Conservation (phyloP, 345 rosid genomes). For the Hibiscus trionum region DNA sequence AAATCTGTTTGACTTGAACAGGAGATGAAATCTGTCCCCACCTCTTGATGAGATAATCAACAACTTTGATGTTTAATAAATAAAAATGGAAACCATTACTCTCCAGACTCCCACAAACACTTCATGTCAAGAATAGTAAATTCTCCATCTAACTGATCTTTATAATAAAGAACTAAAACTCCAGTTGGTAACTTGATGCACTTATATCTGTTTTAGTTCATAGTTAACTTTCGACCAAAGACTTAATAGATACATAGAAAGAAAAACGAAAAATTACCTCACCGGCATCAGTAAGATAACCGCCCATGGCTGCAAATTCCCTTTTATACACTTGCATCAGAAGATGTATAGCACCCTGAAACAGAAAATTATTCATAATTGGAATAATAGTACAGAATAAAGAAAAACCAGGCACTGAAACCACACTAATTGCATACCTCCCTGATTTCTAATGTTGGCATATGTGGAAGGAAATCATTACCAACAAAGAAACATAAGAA, state of each 20-base stretch:
- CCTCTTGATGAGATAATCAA: not conserved
- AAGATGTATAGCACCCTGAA: slow-evolving; percentile 93
- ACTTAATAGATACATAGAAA: not conserved
- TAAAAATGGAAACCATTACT: not conserved
- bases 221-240: not conserved
- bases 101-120: not conserved
- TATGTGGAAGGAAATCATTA: slow-evolving; percentile 96
- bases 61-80: not conserved
- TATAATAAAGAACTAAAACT: not conserved
- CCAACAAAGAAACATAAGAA: slow-evolving; percentile 98
- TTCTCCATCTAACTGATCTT: not conserved
- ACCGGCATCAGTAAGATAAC: slow-evolving; percentile 97
- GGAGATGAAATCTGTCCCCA: not conserved
- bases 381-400: slow-evolving; percentile 8
- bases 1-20: not conserved
- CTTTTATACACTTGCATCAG: slow-evolving; percentile 81
- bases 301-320: slow-evolving; percentile 90
- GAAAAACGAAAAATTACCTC: slow-evolving; percentile 50
- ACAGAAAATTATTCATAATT: slow-evolving; percentile 15
- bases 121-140: not conserved
- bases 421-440: slow-evolving; percentile 51
- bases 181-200: not conserved
- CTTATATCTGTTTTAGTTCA: not conserved
- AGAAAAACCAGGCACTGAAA: not conserved
- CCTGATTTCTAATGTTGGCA: slow-evolving; percentile 97